Conservation (phyloP, 495 filamentous ascomycete genomes). For the Stereocaulon alpinum region DNA sequence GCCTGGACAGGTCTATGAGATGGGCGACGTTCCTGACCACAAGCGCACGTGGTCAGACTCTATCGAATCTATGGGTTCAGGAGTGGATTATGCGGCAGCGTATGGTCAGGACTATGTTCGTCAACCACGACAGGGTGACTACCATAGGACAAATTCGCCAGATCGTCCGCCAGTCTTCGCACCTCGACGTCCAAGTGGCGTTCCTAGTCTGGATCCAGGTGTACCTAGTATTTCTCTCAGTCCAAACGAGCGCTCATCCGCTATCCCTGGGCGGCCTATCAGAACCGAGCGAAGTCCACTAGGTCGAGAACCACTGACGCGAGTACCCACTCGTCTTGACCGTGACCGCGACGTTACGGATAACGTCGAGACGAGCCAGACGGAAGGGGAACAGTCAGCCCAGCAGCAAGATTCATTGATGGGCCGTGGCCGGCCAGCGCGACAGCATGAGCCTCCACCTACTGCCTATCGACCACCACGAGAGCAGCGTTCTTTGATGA, state of each 20-base stretch:
- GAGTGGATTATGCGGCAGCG: background rate
- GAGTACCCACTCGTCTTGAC: background rate
- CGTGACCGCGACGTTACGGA: background rate
- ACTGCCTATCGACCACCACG: constrained; percentile 11
- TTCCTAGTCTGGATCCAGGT: constrained; percentile 3
- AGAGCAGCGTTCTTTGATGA: constrained; percentile 2
- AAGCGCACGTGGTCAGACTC: constrained; percentile 15
- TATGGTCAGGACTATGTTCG: constrained; percentile 4
- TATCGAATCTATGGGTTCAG: constrained; percentile 7
- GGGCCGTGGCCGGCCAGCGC: background rate
- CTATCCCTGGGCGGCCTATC: background rate
- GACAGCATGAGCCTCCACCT: constrained; percentile 8
- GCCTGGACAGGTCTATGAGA: constrained; percentile 42
- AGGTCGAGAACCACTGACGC: constrained; percentile 8
- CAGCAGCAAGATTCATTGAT: constrained; percentile 2
- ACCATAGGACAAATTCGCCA: background rate
- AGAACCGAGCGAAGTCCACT: constrained; percentile 5
- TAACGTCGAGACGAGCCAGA: constrained; percentile 5
- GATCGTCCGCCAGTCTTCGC: constrained; percentile 9
- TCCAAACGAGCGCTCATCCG: background rate
- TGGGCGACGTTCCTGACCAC: constrained; percentile 33
- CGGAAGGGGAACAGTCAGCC: background rate
- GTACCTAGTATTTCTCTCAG: background rate
- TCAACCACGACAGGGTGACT: background rate
- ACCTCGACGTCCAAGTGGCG: constrained; percentile 6